A percentile compares a stretch with the other conserved stretches of the same genome.
Evolutionary conservation across 306 rosid genomes (phyloP).

Genomic region (Quercus berberidifolia): DNA sequence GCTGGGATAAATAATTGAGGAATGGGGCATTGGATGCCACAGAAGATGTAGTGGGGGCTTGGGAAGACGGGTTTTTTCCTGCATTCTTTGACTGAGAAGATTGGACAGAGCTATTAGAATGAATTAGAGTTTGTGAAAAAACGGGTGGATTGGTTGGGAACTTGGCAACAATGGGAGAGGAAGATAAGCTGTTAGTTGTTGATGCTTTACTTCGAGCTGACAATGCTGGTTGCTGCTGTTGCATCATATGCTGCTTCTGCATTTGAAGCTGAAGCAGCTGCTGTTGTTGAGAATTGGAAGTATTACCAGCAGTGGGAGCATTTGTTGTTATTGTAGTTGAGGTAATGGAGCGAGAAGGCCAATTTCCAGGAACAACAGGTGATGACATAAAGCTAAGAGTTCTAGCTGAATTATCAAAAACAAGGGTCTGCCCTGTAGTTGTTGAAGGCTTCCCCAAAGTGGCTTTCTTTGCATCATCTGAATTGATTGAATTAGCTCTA

Average conservation of each 20-base stretch:
- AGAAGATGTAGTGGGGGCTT: conserved; percentile 23
- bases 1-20: conserved; percentile 29
- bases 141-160: conserved; percentile 36
- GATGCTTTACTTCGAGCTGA: conserved; percentile 24
- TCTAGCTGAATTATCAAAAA: conserved; percentile 61
- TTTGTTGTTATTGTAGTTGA: conserved; percentile 30
- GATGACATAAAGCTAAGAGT: conserved; percentile 54
- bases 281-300: conserved; percentile 50
- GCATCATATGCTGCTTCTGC: conserved; percentile 45
- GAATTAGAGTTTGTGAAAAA: conserved; percentile 38
- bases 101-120: conserved; percentile 37
- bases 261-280: conserved; percentile 39
- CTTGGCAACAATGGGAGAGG: conserved; percentile 24
- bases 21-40: conserved; percentile 26
- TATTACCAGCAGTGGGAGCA: conserved; percentile 33
- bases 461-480: conserved; percentile 46
- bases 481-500: conserved; percentile 34
- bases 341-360: conserved; percentile 43
- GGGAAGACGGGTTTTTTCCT: conserved; percentile 32
- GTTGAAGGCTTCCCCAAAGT: conserved; percentile 39
- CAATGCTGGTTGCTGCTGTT: conserved; percentile 42
- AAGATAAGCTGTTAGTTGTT: conserved; percentile 13
- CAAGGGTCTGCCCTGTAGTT: conserved; percentile 51
- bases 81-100: conserved; percentile 38
- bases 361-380: conserved; percentile 31